These are phyloP conservation scores for Aspergillus floridensis DNA, from an alignment of 2,329 filamentous ascomycete genomes.

Conservation along the genomic window DNA sequence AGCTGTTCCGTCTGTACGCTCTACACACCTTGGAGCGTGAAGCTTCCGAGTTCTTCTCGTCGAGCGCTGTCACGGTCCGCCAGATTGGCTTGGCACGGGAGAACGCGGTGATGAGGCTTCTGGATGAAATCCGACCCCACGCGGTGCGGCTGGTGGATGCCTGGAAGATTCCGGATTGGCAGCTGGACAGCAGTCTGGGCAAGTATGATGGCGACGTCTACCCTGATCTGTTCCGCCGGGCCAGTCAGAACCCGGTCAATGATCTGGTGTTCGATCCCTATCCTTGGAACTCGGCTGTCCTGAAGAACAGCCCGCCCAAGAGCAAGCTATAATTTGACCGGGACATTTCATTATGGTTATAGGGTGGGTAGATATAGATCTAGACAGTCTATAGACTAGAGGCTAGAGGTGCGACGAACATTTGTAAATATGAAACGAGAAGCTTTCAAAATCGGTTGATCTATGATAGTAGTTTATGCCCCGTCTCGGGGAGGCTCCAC, in stretches of 20 bases:
- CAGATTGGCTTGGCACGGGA: conserved; percentile 70
- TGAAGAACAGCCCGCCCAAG: conserved; percentile 52
- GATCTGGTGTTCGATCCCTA: conserved; percentile 70
- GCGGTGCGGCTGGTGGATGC: conserved; percentile 69
- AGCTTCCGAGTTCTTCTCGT: conserved; percentile 70
- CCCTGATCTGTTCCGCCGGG: conserved; percentile 71
- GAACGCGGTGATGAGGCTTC: conserved; percentile 65
- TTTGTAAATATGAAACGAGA: neutral
- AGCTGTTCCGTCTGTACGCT: conserved; percentile 65
- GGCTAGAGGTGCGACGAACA: neutral
- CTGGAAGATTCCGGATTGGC: conserved; percentile 77
- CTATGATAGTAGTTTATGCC: no score
- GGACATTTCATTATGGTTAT: neutral
- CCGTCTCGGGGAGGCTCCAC: no score
- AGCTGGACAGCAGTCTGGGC: conserved; percentile 69
- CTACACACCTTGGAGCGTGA: conserved; percentile 67
- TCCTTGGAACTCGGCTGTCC: conserved; percentile 59
- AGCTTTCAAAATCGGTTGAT: no score
- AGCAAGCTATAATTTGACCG: conserved; percentile 36
- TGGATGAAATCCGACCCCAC: conserved; percentile 71
- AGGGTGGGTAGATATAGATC: neutral
- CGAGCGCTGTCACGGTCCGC: conserved; percentile 65
- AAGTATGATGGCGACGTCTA: conserved; percentile 73
- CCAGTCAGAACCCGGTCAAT: conserved; percentile 72
- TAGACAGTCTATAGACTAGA: conserved; percentile 7